Evolutionary conservation across 2,329 filamentous ascomycete species (phyloP).

Genomic region (Stenocarpella maydis): DNA sequence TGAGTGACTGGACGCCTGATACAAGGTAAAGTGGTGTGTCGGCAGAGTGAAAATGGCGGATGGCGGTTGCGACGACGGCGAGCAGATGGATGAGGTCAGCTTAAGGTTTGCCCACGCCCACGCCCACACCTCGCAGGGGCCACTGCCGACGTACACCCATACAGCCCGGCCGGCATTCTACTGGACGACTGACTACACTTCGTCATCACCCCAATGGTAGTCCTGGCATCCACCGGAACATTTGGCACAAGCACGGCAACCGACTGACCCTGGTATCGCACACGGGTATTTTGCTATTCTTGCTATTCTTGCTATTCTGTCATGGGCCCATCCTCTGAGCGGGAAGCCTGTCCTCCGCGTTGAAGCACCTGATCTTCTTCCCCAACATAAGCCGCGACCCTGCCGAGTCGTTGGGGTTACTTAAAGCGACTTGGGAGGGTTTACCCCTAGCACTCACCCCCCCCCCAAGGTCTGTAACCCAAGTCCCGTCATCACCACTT

Average conservation of each 20-base stretch:
- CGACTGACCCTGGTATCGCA: too few relatives aligned
- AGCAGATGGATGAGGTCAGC: conserved; percentile 31
- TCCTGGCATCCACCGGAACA: too few relatives aligned
- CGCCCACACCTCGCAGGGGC: conserved; percentile 4
- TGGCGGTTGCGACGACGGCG: conserved; percentile 6
- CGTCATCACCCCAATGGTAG: too few relatives aligned
- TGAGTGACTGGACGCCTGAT: conserved; percentile 1
- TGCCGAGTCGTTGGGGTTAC: too few relatives aligned
- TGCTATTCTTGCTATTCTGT: not conserved
- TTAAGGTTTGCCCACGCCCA: too few relatives aligned
- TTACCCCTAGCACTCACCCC: not conserved
- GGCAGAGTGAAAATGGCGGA: not conserved
- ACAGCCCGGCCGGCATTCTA: not conserved
- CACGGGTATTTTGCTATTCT: too few relatives aligned
- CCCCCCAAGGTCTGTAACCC: too few relatives aligned
- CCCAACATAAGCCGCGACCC: not conserved
- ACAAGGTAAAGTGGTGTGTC: conserved; percentile 5
- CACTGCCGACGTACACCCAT: not conserved
- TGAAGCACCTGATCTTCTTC: conserved; percentile 23
- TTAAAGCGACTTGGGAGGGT: not conserved
- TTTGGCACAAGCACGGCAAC: too few relatives aligned
- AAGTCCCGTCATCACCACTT: not conserved
- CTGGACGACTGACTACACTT: too few relatives aligned
- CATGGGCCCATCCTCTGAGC: not conserved
- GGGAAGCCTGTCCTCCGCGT: not conserved